Evolutionary conservation across 768 basidiomycete species (phyloP).

Genomic region (Dioszegia aurantiaca): DNA sequence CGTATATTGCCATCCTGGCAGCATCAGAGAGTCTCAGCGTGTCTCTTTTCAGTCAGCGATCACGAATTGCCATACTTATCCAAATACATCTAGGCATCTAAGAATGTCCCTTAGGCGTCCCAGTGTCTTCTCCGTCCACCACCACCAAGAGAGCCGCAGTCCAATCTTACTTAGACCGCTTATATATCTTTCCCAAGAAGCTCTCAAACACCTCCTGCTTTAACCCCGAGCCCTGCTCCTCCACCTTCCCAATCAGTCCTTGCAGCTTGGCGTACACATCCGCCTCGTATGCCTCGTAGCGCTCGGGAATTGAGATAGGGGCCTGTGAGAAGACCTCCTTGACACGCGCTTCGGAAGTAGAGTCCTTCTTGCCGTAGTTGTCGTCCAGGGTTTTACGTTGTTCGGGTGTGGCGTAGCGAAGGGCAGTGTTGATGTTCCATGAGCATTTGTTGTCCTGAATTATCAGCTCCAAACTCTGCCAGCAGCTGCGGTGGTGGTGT

Average conservation of each 20-base stretch:
- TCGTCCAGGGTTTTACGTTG: slow-evolving; percentile 57
- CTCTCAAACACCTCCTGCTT: slow-evolving; percentile 71
- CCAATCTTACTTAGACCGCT: slow-evolving; percentile 57
- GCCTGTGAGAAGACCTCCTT: slow-evolving; percentile 71
- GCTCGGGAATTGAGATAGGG: slow-evolving; percentile 60
- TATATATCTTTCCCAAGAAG: slow-evolving; percentile 84
- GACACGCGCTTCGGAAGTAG: slow-evolving; percentile 61
- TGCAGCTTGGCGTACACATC: slow-evolving; percentile 65
- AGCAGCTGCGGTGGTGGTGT: not conserved
- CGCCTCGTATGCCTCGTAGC: slow-evolving; percentile 78
- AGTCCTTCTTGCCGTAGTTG: slow-evolving; percentile 65
- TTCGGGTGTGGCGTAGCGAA: slow-evolving; percentile 55
- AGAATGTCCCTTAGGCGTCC: too few species aligned
- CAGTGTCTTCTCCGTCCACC: too few species aligned
- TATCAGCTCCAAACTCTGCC: not conserved
- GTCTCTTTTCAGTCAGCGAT: too few species aligned
- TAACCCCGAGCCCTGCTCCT: slow-evolving; percentile 60
- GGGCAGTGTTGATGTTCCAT: slow-evolving; percentile 89
- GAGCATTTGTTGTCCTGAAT: slow-evolving; percentile 76
- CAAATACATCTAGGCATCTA: too few species aligned
- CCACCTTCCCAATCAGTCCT: slow-evolving; percentile 68
- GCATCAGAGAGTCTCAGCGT: too few species aligned
- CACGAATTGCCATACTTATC: too few species aligned
- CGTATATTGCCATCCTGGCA: too few species aligned
- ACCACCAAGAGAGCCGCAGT: too few species aligned